Evolutionary conservation across 106 monocot genomes (phyloP).

Genomic region (Acanthochlamys bracteata): DNA sequence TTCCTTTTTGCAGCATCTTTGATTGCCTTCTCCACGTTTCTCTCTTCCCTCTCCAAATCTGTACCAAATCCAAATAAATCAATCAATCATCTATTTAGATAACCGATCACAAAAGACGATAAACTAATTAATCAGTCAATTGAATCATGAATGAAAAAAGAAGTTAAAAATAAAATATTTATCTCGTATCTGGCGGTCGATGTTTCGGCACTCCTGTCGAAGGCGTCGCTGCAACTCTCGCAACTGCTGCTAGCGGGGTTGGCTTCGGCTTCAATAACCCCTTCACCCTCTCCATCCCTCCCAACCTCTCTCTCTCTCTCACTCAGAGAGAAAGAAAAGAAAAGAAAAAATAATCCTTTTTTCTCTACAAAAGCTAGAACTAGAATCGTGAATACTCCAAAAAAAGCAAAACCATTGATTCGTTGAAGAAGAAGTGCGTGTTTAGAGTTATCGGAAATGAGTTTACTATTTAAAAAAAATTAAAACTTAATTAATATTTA

Average conservation of each 20-base stretch:
- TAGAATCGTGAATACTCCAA: no score
- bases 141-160: neutral
- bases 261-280: slow-evolving; percentile 72
- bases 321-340: neutral
- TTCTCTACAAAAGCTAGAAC: neutral
- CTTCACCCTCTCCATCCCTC: slow-evolving; percentile 75
- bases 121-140: neutral
- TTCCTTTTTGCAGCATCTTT: slow-evolving; percentile 92
- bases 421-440: no score
- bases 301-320: slow-evolving; percentile 5
- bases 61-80: slow-evolving; percentile 1
- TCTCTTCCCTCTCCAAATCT: slow-evolving; percentile 97
- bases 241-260: slow-evolving; percentile 70
- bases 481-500: no score
- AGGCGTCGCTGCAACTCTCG: slow-evolving; percentile 95
- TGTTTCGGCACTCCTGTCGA: slow-evolving; percentile 76
- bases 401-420: no score
- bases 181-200: slow-evolving; percentile 98
- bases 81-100: neutral
- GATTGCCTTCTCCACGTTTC: slow-evolving; percentile 92
- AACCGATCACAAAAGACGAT: neutral
- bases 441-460: no score
- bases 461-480: no score
- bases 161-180: neutral
- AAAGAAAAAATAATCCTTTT: neutral